Evolutionary conservation across 1,284 basidiomycete genomes (phyloP).

Genomic region (Trichosporon asahii): DNA sequence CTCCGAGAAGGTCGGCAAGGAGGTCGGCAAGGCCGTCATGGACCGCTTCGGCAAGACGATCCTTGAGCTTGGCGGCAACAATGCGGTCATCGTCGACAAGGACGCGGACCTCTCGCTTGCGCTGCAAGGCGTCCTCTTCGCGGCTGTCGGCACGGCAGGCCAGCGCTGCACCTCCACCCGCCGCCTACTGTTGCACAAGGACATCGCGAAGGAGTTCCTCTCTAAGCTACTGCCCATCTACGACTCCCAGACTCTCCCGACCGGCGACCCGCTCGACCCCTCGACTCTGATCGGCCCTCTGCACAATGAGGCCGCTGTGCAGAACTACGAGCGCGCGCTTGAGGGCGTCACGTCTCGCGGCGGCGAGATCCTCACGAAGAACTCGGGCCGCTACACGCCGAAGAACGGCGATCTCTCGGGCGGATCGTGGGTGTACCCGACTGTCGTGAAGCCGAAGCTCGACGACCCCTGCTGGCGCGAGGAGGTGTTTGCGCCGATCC

Average conservation of each 20-base stretch:
- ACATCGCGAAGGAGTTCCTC: constrained; percentile 73
- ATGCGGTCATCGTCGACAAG: constrained; percentile 82
- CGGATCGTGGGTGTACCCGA: constrained; percentile 86
- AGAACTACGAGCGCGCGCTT: constrained; percentile 64
- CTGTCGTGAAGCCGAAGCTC: constrained; percentile 60
- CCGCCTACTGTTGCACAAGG: constrained; percentile 78
- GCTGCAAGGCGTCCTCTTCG: constrained; percentile 78
- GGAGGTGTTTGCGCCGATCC: constrained; percentile 54
- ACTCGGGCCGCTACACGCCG: constrained; percentile 35
- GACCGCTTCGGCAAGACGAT: constrained; percentile 57
- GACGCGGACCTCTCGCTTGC: constrained; percentile 89
- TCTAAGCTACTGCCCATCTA: constrained; percentile 61
- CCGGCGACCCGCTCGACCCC: constrained; percentile 75
- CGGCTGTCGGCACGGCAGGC: constrained; percentile 89
- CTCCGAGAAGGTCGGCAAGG: constrained; percentile 77
- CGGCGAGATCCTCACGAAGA: constrained; percentile 62
- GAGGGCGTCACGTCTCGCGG: constrained; percentile 62
- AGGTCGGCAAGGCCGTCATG: constrained; percentile 80
- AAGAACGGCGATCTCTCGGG: constrained; percentile 54
- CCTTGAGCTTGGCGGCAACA: constrained; percentile 93
- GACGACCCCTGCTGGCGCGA: constrained; percentile 47
- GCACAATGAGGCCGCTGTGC: constrained; percentile 67
- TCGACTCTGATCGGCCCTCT: constrained; percentile 80
- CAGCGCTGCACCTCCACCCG: constrained; percentile 93
- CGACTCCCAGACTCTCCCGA: constrained; percentile 63